Conservation (phyloP, 108 stramenopile species). For the Mediolabrus comicus region DNA sequence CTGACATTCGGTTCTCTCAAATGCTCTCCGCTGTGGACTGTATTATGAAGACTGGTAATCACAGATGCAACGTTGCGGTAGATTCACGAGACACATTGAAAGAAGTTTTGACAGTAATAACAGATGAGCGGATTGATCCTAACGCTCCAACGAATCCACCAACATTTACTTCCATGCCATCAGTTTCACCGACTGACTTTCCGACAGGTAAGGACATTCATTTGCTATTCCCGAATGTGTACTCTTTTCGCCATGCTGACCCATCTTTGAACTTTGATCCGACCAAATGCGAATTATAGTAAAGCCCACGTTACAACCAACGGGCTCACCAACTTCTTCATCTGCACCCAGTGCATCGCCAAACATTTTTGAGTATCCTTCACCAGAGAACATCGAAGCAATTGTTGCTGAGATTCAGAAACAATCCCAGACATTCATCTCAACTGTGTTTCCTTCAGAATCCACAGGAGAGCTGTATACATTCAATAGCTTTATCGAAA, state of each 20-base stretch:
- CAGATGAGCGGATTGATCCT: background rate
- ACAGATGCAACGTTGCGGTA: conserved; percentile 11
- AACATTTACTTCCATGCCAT: conserved; percentile 11
- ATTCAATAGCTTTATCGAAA: conserved; percentile 16
- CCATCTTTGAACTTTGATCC: background rate
- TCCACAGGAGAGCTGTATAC: conserved; percentile 6
- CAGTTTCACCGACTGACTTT: conserved; percentile 2
- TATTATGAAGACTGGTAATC: conserved; percentile 26
- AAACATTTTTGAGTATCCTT: conserved; percentile 19
- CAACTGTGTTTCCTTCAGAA: background rate
- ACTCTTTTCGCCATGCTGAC: background rate
- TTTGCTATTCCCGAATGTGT: background rate
- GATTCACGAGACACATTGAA: conserved; percentile 9
- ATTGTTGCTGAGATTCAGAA: conserved; percentile 5
- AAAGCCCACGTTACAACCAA: conserved; percentile 3
- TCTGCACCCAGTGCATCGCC: conserved; percentile 15
- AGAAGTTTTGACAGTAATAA: conserved; percentile 6
- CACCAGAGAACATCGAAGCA: conserved; percentile 1
- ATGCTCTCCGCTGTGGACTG: conserved; percentile 20
- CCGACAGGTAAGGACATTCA: conserved; percentile 16
- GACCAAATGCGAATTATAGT: background rate
- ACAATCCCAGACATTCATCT: background rate
- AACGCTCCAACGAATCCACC: conserved; percentile 18
- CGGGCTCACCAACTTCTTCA: conserved; percentile 21
- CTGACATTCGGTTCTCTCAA: background rate